phyloP scores from a whole-genome alignment of 192 early-diverging fungal genomes.

The Coemansia sp. region DNA sequence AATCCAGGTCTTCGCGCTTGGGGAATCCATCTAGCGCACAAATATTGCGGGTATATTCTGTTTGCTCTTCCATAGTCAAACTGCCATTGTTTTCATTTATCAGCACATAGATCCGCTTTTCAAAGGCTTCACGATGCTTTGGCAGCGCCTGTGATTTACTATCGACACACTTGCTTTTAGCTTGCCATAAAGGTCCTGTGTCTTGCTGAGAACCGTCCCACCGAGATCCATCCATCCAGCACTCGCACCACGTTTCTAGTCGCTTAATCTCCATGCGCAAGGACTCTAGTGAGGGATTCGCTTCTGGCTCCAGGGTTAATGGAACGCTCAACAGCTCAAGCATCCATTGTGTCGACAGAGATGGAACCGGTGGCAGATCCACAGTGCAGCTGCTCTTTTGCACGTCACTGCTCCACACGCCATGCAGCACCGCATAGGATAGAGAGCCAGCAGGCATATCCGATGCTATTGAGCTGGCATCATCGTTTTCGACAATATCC shows the following conservation, averaged over 20 bases:
- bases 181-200: constrained; percentile 16
- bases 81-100: constrained; percentile 16
- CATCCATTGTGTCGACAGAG: constrained; percentile 45
- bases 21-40: constrained; percentile 20
- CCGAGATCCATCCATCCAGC: constrained; percentile 26
- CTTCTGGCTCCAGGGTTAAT: constrained; percentile 25
- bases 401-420: constrained; percentile 26
- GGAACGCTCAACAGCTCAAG: constrained; percentile 47
- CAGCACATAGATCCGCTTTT: constrained; percentile 27
- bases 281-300: constrained; percentile 16
- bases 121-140: constrained; percentile 27
- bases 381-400: constrained; percentile 5
- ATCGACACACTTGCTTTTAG: neutral
- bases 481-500: neutral
- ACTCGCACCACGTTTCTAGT: constrained; percentile 37
- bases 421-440: constrained; percentile 36
- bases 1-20: constrained; percentile 37
- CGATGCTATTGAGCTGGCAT: constrained; percentile 7
- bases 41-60: constrained; percentile 5
- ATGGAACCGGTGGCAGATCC: constrained; percentile 20
- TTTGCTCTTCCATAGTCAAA: no score
- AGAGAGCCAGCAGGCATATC: neutral
- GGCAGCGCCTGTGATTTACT: neutral
- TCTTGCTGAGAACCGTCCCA: constrained; percentile 13
- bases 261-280: constrained; percentile 38